These are phyloP conservation scores for Lathyrus tuberosus DNA, from an alignment of 306 rosid genomes.

Conservation along the genomic window DNA sequence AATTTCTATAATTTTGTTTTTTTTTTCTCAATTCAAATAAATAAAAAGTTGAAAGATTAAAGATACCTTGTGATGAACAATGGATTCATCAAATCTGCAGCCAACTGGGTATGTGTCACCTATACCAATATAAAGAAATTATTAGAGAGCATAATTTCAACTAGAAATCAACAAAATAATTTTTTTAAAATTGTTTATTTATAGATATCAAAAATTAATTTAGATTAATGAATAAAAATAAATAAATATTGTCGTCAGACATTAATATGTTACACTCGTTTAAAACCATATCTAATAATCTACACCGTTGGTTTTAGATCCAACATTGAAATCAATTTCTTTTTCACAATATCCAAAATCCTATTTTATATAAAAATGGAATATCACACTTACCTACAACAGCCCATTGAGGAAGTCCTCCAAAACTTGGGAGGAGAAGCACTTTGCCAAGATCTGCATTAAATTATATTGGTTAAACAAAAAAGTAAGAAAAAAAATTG, in stretches of 20 bases:
- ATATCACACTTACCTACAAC: slow-evolving; percentile 59
- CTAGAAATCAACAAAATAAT: background rate
- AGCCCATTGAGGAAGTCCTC: slow-evolving; percentile 92
- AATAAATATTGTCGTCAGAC: too few relatives aligned
- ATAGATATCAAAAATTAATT: too few relatives aligned
- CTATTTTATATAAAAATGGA: background rate
- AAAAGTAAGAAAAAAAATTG: background rate
- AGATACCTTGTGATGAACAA: slow-evolving; percentile 74
- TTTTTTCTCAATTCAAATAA: background rate
- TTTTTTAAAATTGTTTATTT: too few relatives aligned
- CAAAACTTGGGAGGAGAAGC: slow-evolving; percentile 81
- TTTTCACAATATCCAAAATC: too few relatives aligned
- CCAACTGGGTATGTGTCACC: slow-evolving; percentile 89
- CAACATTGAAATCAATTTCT: too few relatives aligned
- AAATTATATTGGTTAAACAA: slow-evolving; percentile 28
- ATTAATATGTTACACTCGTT: too few relatives aligned
- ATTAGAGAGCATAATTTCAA: slow-evolving; percentile 14
- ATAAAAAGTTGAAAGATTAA: slow-evolving; percentile 22
- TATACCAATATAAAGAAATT: slow-evolving; percentile 25
- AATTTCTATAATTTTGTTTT: slow-evolving; percentile 1
- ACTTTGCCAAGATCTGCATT: slow-evolving; percentile 81
- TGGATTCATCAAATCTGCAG: slow-evolving; percentile 72
- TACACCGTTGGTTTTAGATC: background rate
- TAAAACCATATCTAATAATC: background rate
- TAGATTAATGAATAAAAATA: too few relatives aligned